Conservation (phyloP, 805 yeast species). For the Metschnikowia cerradonensis region DNA sequence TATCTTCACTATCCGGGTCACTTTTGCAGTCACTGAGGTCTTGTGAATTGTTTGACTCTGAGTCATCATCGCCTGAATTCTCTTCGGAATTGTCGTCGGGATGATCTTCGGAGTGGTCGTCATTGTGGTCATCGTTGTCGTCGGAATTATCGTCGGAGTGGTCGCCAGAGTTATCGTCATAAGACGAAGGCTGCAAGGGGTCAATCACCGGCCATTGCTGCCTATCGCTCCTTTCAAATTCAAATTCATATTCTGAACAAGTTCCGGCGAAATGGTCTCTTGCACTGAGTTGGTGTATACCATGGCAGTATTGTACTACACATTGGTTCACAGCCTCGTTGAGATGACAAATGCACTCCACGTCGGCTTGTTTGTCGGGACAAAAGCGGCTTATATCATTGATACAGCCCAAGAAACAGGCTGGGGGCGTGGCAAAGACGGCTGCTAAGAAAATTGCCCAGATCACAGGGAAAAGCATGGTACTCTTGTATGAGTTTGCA, state of each 20-base stretch:
- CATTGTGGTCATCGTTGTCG: background rate
- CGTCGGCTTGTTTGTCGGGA: conserved; percentile 28
- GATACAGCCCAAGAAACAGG: conserved; percentile 45
- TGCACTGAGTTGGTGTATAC: conserved; percentile 38
- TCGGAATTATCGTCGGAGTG: background rate
- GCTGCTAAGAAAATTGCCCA: conserved; percentile 3
- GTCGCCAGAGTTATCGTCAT: background rate
- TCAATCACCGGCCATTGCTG: conserved; percentile 2
- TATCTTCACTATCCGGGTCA: conserved; percentile 3
- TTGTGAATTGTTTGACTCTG: background rate
- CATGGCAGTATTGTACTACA: conserved; percentile 43
- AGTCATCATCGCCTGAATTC: conserved; percentile 1
- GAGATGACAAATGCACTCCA: conserved; percentile 38
- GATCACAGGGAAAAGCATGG: conserved; percentile 8
- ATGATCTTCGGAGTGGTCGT: background rate
- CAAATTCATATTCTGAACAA: conserved; percentile 35
- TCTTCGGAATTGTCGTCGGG: background rate
- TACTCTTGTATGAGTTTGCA: conserved; percentile 8
- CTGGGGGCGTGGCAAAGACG: conserved; percentile 44
- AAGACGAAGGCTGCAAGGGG: background rate
- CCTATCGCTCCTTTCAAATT: background rate
- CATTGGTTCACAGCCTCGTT: conserved; percentile 41
- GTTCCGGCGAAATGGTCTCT: conserved; percentile 49
- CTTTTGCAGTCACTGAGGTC: background rate
- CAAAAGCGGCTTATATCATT: conserved; percentile 35